phyloP scores from a whole-genome alignment of 2,329 filamentous ascomycete species.

The Emericellopsis atlantica region DNA sequence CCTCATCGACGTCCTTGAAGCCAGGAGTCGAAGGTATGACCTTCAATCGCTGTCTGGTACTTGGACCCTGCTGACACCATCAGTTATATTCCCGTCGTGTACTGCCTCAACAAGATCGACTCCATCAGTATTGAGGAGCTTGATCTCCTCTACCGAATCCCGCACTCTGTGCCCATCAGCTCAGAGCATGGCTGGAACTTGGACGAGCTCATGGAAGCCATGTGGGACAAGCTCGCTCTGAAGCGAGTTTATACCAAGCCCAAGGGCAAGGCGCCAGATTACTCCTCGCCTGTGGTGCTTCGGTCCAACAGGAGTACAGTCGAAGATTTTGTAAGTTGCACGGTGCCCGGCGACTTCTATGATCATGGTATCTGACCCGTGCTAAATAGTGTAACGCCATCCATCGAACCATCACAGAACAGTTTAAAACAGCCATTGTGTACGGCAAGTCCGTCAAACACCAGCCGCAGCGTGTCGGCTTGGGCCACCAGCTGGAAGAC shows the following conservation, averaged over 20 bases:
- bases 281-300: slow-evolving; percentile 81
- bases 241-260: slow-evolving; percentile 95
- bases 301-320: slow-evolving; percentile 73
- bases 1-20: slow-evolving; percentile 89
- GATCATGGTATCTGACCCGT: neutral
- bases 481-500: slow-evolving; percentile 82
- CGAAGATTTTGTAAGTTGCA: slow-evolving; percentile 80
- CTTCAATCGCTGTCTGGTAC: too few relatives aligned
- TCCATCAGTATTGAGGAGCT: slow-evolving; percentile 96
- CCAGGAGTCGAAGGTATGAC: slow-evolving; percentile 56
- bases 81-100: slow-evolving; percentile 97
- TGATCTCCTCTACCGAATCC: slow-evolving; percentile 90
- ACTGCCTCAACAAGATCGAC: slow-evolving; percentile 98
- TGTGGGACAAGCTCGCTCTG: slow-evolving; percentile 95
- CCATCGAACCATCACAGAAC: slow-evolving; percentile 88
- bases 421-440: slow-evolving; percentile 91
- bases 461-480: slow-evolving; percentile 89
- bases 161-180: slow-evolving; percentile 93
- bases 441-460: slow-evolving; percentile 98
- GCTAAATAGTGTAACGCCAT: slow-evolving; percentile 76
- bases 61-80: neutral
- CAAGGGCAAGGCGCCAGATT: slow-evolving; percentile 89
- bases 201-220: slow-evolving; percentile 90
- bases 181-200: slow-evolving; percentile 97
- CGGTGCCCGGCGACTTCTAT: neutral